A percentile compares a stretch with the other conserved stretches of the same genome.
These are phyloP conservation scores for Gossypium rotundifolium DNA, from an alignment of 345 rosid genomes.

Conservation along the genomic window DNA sequence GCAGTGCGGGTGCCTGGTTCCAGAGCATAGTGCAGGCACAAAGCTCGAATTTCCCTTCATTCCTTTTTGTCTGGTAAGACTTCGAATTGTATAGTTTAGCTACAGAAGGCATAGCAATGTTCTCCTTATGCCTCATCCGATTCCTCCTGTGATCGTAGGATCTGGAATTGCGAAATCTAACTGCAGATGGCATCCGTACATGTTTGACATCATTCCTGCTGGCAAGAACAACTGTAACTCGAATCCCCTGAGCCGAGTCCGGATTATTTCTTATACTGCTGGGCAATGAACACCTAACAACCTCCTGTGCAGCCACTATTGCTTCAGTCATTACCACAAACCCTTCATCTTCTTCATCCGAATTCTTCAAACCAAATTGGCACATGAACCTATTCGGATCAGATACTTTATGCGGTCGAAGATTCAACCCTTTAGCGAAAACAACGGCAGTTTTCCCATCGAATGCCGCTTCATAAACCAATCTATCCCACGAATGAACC, in stretches of 20 bases:
- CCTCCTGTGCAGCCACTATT: slow-evolving; percentile 83
- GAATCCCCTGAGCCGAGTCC: slow-evolving; percentile 45
- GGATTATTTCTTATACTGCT: slow-evolving; percentile 44
- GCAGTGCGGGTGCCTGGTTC: slow-evolving; percentile 78
- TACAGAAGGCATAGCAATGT: slow-evolving; percentile 49
- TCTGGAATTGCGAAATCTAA: slow-evolving; percentile 13
- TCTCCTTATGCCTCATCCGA: slow-evolving; percentile 12
- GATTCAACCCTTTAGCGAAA: slow-evolving; percentile 86
- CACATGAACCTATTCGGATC: slow-evolving; percentile 63
- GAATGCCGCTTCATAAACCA: slow-evolving; percentile 71
- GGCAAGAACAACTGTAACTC: slow-evolving; percentile 35
- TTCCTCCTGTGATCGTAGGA: background rate
- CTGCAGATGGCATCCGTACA: slow-evolving; percentile 22
- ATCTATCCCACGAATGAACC: slow-evolving; percentile 57
- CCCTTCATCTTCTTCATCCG: slow-evolving; percentile 32
- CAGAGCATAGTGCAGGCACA: slow-evolving; percentile 92
- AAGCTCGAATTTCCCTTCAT: slow-evolving; percentile 46
- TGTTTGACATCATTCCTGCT: slow-evolving; percentile 11
- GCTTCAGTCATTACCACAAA: slow-evolving; percentile 48
- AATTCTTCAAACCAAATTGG: slow-evolving; percentile 46
- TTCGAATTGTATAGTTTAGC: slow-evolving; percentile 40
- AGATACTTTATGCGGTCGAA: slow-evolving; percentile 66
- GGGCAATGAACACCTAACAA: slow-evolving; percentile 75
- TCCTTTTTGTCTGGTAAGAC: slow-evolving; percentile 20
- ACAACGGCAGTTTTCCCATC: slow-evolving; percentile 66